Base-by-base conservation (phyloP, 2,329 filamentous ascomycete species). In the Cladophialophora immunda region DNA sequence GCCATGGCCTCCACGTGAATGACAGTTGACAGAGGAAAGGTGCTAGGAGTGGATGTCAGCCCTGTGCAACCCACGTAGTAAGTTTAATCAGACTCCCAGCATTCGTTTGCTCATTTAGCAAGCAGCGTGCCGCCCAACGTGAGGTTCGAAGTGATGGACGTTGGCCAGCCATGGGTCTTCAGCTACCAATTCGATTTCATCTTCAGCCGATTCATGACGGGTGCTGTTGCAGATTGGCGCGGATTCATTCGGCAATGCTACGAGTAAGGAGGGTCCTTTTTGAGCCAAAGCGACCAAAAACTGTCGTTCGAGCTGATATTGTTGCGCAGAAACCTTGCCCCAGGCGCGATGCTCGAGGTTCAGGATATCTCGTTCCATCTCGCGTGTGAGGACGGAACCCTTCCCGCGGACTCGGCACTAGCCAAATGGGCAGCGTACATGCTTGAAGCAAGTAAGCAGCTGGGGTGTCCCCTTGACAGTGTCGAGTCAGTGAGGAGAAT, bases 141-240 rank as follows among this genome's bases (percentile, higher is more conserved):
- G n/a, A 78, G 79, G 29, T 87, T 87, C 69, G 78, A 86, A 72
- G 79, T 88, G 9, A 86, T 88, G 64, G 86, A 89, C 67, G 80
- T 85, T 19, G 86, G 88, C 74, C 82, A 81, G 64, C 79, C 80
- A 2, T 89, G 86, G 86, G 73, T 86, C n/a, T 82, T 86, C 68
- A 69, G 74, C 2, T 82, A 86, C 67, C 81, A 85, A 61, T 89
- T 88, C 62, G 86, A 89, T 73, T 87, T 87, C 66, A 82, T 89
- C 47, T 87, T 89, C 73, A 82, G 84, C n/a, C 81, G 87, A 4
- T 82, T 86, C 63, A 84, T 85, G 2, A 83, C 85, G 17, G 83
- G 85, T 78, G 84, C 83, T 1, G 84, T 89, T 66, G 83, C 81
- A 57, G 81, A 89, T 71, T 89, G 86, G 86, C 79, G 79, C 45